Base-by-base conservation (phyloP, 352 stramenopile genomes). In the Phytopythium montanum region DNA sequence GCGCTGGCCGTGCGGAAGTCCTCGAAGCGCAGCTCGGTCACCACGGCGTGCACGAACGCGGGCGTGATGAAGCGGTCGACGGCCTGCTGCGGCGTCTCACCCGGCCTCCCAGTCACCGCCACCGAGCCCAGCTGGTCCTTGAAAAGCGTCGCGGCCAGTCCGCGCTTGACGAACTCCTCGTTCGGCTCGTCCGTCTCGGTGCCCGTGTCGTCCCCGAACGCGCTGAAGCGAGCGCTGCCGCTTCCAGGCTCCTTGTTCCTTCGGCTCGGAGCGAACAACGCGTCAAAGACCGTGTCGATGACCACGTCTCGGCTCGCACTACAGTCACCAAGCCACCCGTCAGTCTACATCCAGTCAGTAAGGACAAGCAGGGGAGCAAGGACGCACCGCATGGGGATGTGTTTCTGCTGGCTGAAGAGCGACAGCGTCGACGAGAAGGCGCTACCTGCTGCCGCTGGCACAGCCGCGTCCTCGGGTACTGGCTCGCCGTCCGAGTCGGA, bases 1-100 rank as follows among this genome's bases (percentile, higher is more conserved):
- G 81, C 79, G 46, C 86, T 95, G 46, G 86, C 80, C 13, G 79
- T 91, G n/a, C 86, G 86, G 59, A 89, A 93, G 62, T 95, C 85
- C 62, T 95, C 85, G 46, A 93, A 95, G 41, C 85, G 85, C 64
- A 93, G 69, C 19, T 87, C 83, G 6, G 72, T 90, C 31, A 95
- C 81, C 1, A 95, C 77, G 39, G 81, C 79, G 58, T 95, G 85
- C 52, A 95, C 70, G 54, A 95, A 88, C 34, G 65, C 57, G 0
- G 84, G 75, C 16, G 81, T 89, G 61, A 95, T 81, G 59, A 92
- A 87, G 12, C 73, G 76, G n/a, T 95, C 80, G 5, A 88, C 56
- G 9, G 66, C 65, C 34, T 84, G 67, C 61, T 76, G 72, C 61
- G 69, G 71, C 41, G 36, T 85, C 73, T 67, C 74, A 63, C 62